Percentiles rank a stretch among this genome's conserved stretches.
Evolutionary conservation across 805 yeast genomes (phyloP).

Genomic region (Kazachstania africana): DNA sequence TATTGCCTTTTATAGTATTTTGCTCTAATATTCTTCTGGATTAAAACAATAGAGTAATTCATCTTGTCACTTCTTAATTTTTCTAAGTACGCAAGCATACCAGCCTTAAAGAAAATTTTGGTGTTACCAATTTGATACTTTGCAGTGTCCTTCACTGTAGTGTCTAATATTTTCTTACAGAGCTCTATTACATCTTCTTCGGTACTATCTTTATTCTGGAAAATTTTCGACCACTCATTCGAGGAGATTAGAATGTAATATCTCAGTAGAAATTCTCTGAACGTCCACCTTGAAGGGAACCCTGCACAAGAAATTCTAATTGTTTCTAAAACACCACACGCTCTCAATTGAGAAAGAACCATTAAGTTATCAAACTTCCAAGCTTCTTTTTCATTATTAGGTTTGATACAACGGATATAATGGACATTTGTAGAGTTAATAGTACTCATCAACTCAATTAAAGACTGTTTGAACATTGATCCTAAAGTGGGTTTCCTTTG

Average conservation of each 20-base stretch:
- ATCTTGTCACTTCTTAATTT: constrained; percentile 73
- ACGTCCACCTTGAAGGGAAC: constrained; percentile 93
- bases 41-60: constrained; percentile 63
- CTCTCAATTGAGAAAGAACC: constrained; percentile 91
- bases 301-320: constrained; percentile 96
- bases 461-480: constrained; percentile 81
- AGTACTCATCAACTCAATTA: constrained; percentile 86
- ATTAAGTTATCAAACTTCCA: constrained; percentile 93
- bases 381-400: constrained; percentile 86
- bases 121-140: constrained; percentile 87
- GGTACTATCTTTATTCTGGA: constrained; percentile 36
- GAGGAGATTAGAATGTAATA: constrained; percentile 77
- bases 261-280: constrained; percentile 82
- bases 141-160: constrained; percentile 49
- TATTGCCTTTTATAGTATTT: constrained; percentile 51
- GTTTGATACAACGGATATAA: constrained; percentile 94
- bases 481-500: constrained; percentile 87
- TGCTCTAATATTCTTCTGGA: constrained; percentile 74
- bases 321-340: constrained; percentile 97
- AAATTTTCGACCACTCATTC: constrained; percentile 49
- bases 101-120: constrained; percentile 91
- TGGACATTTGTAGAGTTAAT: constrained; percentile 92
- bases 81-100: constrained; percentile 87
- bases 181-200: constrained; percentile 48
- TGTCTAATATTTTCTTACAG: constrained; percentile 54